Conservation (phyloP, 371 early-diverging fungal genomes). For the Capillidium heterosporum region DNA sequence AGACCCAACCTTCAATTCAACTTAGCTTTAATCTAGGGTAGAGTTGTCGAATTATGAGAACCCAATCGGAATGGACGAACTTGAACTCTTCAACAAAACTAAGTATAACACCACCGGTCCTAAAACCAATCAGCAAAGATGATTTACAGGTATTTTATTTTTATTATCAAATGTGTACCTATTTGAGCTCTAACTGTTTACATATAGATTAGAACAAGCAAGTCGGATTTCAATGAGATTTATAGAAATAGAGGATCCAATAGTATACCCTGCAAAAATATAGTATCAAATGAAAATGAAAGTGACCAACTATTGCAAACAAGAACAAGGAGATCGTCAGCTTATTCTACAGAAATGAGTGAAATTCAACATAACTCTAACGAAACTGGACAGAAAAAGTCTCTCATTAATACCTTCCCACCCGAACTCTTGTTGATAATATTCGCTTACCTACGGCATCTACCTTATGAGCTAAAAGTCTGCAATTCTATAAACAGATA, state of each 20-base stretch:
- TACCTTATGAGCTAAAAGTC: neutral
- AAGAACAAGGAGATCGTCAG: neutral
- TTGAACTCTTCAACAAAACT: too few species aligned
- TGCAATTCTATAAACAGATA: neutral
- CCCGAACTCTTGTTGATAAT: constrained; percentile 1
- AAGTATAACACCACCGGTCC: too few species aligned
- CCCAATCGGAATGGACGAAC: too few species aligned
- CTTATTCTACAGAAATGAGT: neutral
- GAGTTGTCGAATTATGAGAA: too few species aligned
- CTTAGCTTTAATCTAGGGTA: too few species aligned
- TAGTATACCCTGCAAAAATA: neutral
- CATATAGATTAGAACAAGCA: neutral
- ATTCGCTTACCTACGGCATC: neutral
- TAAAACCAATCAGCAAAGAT: neutral
- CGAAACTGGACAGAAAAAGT: too few species aligned
- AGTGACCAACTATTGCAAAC: too few species aligned
- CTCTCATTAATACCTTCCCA: constrained; percentile 1
- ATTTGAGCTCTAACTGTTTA: neutral
- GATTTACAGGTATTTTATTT: constrained; percentile 2
- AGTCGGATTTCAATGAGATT: neutral
- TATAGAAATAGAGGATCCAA: neutral
- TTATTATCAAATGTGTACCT: neutral
- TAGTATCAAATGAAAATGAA: neutral
- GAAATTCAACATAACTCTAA: neutral
- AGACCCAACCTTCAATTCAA: too few species aligned